A percentile compares a stretch with the other conserved stretches of the same genome.
Conservation (phyloP, 208 protist genomes). For the Leishmania major region DNA sequence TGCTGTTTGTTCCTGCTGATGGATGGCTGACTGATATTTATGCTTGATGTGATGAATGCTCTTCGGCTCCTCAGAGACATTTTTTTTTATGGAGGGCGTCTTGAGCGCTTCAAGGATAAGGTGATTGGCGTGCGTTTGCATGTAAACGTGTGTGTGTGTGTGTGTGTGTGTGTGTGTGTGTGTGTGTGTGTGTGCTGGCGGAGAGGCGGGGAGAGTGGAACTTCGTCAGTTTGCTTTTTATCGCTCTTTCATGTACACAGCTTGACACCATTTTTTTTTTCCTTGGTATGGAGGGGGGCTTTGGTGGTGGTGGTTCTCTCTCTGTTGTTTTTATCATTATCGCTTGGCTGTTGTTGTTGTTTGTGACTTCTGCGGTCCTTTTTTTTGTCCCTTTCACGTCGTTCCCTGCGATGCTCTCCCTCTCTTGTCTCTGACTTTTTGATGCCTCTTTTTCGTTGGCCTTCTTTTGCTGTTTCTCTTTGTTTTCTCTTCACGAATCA, state of each 20-base stretch:
- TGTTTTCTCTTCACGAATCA: background rate
- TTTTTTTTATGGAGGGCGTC: background rate
- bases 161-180: background rate
- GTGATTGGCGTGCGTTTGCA: background rate
- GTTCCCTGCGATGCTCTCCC: background rate
- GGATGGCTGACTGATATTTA: background rate
- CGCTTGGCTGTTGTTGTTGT: too few species aligned
- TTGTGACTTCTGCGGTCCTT: background rate
- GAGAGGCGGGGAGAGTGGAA: background rate
- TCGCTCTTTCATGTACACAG: background rate
- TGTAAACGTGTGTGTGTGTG: background rate
- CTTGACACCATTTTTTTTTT: background rate
- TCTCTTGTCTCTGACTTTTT: background rate
- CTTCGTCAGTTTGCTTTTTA: background rate
- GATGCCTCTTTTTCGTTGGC: background rate
- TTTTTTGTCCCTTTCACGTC: background rate
- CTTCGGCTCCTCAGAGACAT: background rate
- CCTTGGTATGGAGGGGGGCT: background rate
- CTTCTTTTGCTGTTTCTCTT: background rate
- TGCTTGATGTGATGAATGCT: background rate
- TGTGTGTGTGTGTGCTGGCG: background rate
- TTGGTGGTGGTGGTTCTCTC: background rate
- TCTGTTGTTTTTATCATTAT: background rate
- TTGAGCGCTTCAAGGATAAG: background rate
- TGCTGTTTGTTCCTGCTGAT: background rate